Conservation (phyloP, 345 rosid species). For the Leavenworthia alabamica region DNA sequence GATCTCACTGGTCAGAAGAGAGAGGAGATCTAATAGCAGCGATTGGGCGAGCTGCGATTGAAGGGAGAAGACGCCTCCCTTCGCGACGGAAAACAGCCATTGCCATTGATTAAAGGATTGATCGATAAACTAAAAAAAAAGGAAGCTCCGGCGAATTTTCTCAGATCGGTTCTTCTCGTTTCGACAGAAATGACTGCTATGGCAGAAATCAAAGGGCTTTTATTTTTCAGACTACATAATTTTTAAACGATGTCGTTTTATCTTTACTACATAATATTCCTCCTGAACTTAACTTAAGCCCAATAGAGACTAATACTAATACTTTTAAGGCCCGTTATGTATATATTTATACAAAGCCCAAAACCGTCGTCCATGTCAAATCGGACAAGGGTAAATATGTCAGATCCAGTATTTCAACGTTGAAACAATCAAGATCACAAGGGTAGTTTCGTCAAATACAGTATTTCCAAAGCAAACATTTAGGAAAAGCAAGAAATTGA, state of each 20-base stretch:
- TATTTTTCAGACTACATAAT: background rate
- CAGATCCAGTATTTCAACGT: background rate
- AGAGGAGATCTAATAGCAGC: slow-evolving; percentile 41
- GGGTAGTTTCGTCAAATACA: background rate
- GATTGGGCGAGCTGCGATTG: slow-evolving; percentile 51
- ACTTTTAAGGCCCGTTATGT: background rate
- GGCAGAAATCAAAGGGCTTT: slow-evolving; percentile 25
- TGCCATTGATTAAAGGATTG: slow-evolving; percentile 41
- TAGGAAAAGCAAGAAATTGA: too few species aligned
- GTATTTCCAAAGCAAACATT: background rate
- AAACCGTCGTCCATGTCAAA: too few species aligned
- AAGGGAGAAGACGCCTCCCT: slow-evolving; percentile 68
- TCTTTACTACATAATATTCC: background rate
- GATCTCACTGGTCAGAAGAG: slow-evolving; percentile 35
- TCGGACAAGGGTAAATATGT: background rate
- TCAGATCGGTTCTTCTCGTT: slow-evolving; percentile 18
- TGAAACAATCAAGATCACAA: background rate
- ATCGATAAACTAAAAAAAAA: slow-evolving; percentile 17
- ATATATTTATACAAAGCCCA: background rate
- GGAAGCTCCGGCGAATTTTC: slow-evolving; percentile 30
- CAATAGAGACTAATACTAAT: background rate
- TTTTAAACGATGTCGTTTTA: slow-evolving; percentile 3
- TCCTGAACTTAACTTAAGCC: slow-evolving; percentile 8
- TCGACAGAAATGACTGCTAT: slow-evolving; percentile 21
- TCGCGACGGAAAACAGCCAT: slow-evolving; percentile 74